Conservation (phyloP, 345 rosid genomes). For the Nephelium lappaceum region DNA sequence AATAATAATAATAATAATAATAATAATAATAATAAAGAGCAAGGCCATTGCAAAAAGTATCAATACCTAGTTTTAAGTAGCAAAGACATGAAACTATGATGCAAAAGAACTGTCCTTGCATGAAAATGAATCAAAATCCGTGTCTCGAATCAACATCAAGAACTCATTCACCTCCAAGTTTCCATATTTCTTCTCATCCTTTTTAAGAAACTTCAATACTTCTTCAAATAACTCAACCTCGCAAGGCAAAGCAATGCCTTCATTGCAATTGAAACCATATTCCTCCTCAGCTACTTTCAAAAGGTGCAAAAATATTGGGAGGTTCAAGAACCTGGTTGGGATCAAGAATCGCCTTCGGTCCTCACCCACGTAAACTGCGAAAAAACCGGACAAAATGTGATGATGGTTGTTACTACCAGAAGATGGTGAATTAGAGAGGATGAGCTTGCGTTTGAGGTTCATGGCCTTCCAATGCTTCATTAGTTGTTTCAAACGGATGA, state of each 20-base stretch:
- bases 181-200: slow-evolving; percentile 28
- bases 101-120: neutral
- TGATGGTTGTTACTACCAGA: neutral
- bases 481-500: slow-evolving; percentile 12
- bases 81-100: neutral
- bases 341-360: slow-evolving; percentile 19
- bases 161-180: slow-evolving; percentile 9
- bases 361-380: slow-evolving; percentile 21
- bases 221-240: slow-evolving; percentile 19
- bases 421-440: neutral
- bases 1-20: too few relatives aligned
- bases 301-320: slow-evolving; percentile 20
- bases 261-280: slow-evolving; percentile 23
- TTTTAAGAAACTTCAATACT: slow-evolving; percentile 13
- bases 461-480: slow-evolving; percentile 4
- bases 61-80: neutral
- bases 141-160: slow-evolving; percentile 1
- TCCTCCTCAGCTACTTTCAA: slow-evolving; percentile 23
- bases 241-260: slow-evolving; percentile 30
- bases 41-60: neutral
- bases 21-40: too few relatives aligned
- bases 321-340: slow-evolving; percentile 22
- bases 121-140: slow-evolving; percentile 18
- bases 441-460: neutral
- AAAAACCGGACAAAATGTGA: slow-evolving; percentile 10